Conservation (phyloP, 2,329 filamentous ascomycete genomes). For the Hirsutella minnesotensis region DNA sequence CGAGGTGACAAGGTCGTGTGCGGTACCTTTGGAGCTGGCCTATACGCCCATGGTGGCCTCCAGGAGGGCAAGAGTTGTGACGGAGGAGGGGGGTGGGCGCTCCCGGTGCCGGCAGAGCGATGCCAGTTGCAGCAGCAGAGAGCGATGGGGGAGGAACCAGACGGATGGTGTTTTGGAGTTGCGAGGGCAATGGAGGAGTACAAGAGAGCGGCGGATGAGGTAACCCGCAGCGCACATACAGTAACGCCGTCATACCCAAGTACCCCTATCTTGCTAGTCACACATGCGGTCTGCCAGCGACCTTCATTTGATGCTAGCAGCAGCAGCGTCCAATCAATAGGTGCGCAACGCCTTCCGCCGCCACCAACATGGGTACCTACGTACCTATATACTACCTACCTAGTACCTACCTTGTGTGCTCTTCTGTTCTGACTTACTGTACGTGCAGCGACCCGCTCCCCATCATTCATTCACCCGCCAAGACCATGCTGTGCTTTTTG, state of each 20-base stretch:
- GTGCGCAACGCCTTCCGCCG: too few relatives aligned
- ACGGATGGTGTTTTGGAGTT: not conserved
- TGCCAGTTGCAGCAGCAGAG: not conserved
- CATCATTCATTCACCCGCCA: too few relatives aligned
- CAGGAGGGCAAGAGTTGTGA: not conserved
- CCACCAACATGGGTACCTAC: too few relatives aligned
- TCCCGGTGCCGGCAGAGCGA: slow-evolving; percentile 2
- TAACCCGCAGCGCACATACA: not conserved
- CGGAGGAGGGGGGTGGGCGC: not conserved
- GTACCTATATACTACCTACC: too few relatives aligned
- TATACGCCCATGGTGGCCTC: slow-evolving; percentile 7
- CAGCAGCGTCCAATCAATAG: too few relatives aligned
- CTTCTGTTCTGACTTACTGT: too few relatives aligned
- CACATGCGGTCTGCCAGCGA: too few relatives aligned
- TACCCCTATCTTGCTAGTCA: too few relatives aligned
- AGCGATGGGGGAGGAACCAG: not conserved
- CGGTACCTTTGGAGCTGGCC: slow-evolving; percentile 3
- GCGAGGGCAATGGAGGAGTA: not conserved
- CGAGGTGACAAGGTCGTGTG: slow-evolving; percentile 5
- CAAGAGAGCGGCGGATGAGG: not conserved
- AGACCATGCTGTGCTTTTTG: too few relatives aligned
- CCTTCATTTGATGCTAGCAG: too few relatives aligned
- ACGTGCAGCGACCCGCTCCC: too few relatives aligned
- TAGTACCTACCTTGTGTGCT: too few relatives aligned
- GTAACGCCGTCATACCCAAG: not conserved